These are phyloP conservation scores for Yamadazyma sp. DNA, from an alignment of 1,139 yeast genomes.

Conservation along the genomic window DNA sequence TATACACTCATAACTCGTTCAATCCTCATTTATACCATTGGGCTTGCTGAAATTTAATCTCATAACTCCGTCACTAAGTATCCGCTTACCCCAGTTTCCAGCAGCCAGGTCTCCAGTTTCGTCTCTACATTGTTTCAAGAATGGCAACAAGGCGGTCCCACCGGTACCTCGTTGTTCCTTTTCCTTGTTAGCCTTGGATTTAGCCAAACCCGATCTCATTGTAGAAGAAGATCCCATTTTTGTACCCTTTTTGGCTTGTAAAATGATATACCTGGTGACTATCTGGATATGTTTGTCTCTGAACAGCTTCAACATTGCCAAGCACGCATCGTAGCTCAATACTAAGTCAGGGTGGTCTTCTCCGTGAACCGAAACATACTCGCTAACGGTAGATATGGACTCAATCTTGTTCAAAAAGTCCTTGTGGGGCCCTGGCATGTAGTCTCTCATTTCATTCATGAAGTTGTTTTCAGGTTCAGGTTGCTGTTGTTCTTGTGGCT, in stretches of 20 bases:
- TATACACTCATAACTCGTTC: conserved; percentile 1
- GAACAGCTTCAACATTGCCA: conserved; percentile 85
- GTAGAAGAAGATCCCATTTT: conserved; percentile 54
- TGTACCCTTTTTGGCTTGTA: conserved; percentile 65
- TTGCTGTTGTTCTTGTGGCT: neutral
- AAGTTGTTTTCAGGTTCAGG: conserved; percentile 47
- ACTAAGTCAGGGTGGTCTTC: conserved; percentile 55
- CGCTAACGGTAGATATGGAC: conserved; percentile 58
- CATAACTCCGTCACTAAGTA: conserved; percentile 63
- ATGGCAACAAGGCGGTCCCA: conserved; percentile 88
- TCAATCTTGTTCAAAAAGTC: conserved; percentile 65
- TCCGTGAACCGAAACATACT: conserved; percentile 50
- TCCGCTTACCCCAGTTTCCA: conserved; percentile 81
- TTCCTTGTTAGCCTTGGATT: conserved; percentile 38
- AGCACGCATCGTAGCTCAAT: conserved; percentile 81
- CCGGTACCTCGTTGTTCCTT: conserved; percentile 85
- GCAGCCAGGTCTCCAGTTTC: conserved; percentile 94
- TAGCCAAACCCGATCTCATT: conserved; percentile 64
- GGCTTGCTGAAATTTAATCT: conserved; percentile 40
- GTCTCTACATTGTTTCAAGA: conserved; percentile 91
- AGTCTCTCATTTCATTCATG: conserved; percentile 78
- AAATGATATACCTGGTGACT: conserved; percentile 79
- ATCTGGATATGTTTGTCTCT: conserved; percentile 92
- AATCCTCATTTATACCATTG: conserved; percentile 33
- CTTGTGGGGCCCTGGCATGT: conserved; percentile 88